phyloP scores from a whole-genome alignment of 225 moss, liverwort and hornwort species.

The Physcomitrellopsis africana region DNA sequence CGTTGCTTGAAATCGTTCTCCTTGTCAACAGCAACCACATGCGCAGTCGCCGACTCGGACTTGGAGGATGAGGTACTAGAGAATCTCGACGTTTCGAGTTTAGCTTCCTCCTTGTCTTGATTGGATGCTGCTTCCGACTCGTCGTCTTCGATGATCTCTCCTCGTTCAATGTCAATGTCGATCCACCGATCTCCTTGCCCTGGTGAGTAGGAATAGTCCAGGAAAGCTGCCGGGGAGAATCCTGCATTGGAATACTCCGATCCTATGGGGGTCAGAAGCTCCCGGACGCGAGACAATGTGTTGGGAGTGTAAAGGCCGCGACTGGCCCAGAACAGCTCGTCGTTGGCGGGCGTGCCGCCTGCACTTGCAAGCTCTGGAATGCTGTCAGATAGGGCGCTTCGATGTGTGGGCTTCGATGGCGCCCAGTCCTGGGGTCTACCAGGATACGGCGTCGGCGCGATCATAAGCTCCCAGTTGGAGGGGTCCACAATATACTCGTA shows the following conservation, averaged over 20 bases:
- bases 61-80: not conserved
- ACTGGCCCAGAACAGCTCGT: conserved; percentile 90
- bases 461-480: conserved; percentile 80
- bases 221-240: conserved; percentile 47
- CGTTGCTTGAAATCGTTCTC: conserved; percentile 45
- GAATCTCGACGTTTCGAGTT: conserved; percentile 1
- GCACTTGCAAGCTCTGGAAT: conserved; percentile 81
- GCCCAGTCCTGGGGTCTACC: conserved; percentile 62
- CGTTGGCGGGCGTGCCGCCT: conserved; percentile 72
- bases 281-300: conserved; percentile 55
- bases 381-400: conserved; percentile 86
- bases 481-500: conserved; percentile 92
- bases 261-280: conserved; percentile 49
- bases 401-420: conserved; percentile 55
- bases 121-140: not conserved
- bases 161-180: conserved; percentile 53
- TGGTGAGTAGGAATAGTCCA: conserved; percentile 28
- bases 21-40: not conserved
- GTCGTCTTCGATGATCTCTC: conserved; percentile 35
- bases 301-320: conserved; percentile 66
- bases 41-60: not conserved
- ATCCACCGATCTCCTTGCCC: conserved; percentile 46
- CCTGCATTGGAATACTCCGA: conserved; percentile 47
- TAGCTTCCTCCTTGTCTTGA: too few species aligned
- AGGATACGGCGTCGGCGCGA: conserved; percentile 89